Conservation (phyloP, 1,139 yeast species). For the Protomyces pachydermus region DNA sequence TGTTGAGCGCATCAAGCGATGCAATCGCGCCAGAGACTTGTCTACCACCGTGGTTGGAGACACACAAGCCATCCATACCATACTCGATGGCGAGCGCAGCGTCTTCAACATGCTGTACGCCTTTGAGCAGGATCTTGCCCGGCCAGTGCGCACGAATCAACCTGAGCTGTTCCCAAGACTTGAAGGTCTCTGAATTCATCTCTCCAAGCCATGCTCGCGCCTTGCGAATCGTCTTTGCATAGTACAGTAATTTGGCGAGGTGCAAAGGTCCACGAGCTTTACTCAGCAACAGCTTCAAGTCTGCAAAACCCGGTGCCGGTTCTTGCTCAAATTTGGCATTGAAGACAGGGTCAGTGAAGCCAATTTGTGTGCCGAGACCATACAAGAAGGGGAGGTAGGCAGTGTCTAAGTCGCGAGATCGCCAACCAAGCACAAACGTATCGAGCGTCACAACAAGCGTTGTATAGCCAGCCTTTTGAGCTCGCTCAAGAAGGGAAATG, state of each 20-base stretch:
- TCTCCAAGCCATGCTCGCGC: constrained; percentile 23
- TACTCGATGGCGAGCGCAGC: constrained; percentile 57
- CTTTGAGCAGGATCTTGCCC: constrained; percentile 60
- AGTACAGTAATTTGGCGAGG: constrained; percentile 11
- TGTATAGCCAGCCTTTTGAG: constrained; percentile 34
- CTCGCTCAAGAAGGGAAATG: constrained; percentile 34
- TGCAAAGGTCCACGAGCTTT: constrained; percentile 18
- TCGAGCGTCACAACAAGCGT: constrained; percentile 36
- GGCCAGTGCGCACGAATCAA: constrained; percentile 32
- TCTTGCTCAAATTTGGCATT: constrained; percentile 24
- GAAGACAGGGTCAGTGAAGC: constrained; percentile 36
- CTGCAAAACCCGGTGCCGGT: constrained; percentile 8
- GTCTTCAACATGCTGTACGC: constrained; percentile 65
- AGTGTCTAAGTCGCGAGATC: constrained; percentile 36
- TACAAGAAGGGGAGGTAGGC: constrained; percentile 36
- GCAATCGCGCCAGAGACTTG: constrained; percentile 68
- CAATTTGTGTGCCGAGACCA: constrained; percentile 36
- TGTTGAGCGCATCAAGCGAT: constrained; percentile 62
- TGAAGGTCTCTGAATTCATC: constrained; percentile 21
- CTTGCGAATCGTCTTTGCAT: constrained; percentile 20
- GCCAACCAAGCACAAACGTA: constrained; percentile 36
- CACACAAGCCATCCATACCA: constrained; percentile 62
- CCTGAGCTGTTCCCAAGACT: constrained; percentile 32
- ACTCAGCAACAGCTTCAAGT: constrained; percentile 7
- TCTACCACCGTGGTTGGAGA: constrained; percentile 79